Evolutionary conservation across 108 stramenopile species (phyloP).

Genomic region (Fistulifera solaris): DNA sequence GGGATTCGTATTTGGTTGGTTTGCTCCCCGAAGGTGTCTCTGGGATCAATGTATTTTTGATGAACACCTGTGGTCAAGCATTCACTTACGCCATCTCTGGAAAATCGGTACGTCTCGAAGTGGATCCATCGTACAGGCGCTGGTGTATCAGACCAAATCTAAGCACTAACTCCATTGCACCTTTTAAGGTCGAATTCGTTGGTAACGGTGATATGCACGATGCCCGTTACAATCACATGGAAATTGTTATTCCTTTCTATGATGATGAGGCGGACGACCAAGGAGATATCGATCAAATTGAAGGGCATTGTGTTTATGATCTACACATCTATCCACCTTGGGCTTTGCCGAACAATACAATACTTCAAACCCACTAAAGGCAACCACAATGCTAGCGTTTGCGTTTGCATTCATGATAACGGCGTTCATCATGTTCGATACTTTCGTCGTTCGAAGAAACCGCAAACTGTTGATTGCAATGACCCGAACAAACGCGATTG

Average conservation of each 20-base stretch:
- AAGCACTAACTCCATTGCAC: not conserved
- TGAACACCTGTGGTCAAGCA: conserved; percentile 8
- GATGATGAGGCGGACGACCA: not conserved
- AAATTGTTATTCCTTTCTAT: not conserved
- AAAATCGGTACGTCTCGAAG: not conserved
- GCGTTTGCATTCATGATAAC: conserved; percentile 21
- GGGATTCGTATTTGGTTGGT: not conserved
- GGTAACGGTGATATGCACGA: conserved; percentile 16
- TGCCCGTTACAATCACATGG: conserved; percentile 9
- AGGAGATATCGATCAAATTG: not conserved
- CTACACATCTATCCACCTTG: conserved; percentile 51
- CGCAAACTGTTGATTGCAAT: conserved; percentile 16
- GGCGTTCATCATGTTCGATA: conserved; percentile 16
- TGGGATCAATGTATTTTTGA: not conserved
- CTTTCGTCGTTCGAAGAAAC: conserved; percentile 14
- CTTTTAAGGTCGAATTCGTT: not conserved
- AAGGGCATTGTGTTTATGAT: conserved; percentile 12
- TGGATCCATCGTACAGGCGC: not conserved
- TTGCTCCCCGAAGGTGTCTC: conserved; percentile 4
- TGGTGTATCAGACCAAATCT: too few species aligned
- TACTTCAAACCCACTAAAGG: conserved; percentile 18
- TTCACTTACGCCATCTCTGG: conserved; percentile 12
- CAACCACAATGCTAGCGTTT: conserved; percentile 14
- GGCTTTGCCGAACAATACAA: conserved; percentile 35
- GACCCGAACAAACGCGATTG: conserved; percentile 11